These are phyloP conservation scores for Acorus gramineus DNA, from an alignment of 106 monocot genomes.

Conservation along the genomic window DNA sequence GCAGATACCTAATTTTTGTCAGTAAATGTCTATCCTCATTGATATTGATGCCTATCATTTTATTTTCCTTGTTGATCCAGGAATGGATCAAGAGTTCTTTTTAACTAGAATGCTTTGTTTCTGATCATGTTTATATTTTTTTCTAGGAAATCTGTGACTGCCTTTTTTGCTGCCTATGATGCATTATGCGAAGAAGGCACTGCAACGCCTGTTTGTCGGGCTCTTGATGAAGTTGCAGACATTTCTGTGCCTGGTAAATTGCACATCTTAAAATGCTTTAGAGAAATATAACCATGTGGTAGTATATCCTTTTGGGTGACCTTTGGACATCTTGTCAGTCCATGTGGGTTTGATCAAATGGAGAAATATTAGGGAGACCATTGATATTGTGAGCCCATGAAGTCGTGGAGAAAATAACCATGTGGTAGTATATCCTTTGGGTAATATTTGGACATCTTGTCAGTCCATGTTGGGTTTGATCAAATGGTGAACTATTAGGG, in stretches of 20 bases:
- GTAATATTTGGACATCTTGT: not conserved
- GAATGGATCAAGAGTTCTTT: too few species aligned
- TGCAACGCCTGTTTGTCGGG: slow-evolving; percentile 78
- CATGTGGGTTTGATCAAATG: too few species aligned
- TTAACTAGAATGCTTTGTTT: not conserved
- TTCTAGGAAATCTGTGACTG: slow-evolving; percentile 79
- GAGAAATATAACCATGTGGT: not conserved
- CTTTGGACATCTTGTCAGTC: not conserved
- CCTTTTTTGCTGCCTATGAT: slow-evolving; percentile 96
- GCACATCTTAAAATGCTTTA: too few species aligned
- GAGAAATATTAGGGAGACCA: too few species aligned
- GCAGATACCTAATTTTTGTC: too few species aligned
- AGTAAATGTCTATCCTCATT: too few species aligned
- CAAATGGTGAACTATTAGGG: too few species aligned
- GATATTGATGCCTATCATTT: too few species aligned
- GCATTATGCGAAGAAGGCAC: slow-evolving; percentile 99
- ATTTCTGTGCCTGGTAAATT: slow-evolving; percentile 76
- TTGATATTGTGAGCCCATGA: slow-evolving; percentile 19
- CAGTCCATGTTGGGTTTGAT: too few species aligned
- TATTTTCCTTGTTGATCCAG: too few species aligned
- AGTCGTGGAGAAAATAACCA: slow-evolving; percentile 30
- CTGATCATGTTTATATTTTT: slow-evolving; percentile 4
- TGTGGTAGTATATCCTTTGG: not conserved
- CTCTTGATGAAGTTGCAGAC: slow-evolving; percentile 92
- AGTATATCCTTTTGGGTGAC: not conserved